Evolutionary conservation across 139 green algal genomes (phyloP).

Genomic region (Chlorella sorokiniana): DNA sequence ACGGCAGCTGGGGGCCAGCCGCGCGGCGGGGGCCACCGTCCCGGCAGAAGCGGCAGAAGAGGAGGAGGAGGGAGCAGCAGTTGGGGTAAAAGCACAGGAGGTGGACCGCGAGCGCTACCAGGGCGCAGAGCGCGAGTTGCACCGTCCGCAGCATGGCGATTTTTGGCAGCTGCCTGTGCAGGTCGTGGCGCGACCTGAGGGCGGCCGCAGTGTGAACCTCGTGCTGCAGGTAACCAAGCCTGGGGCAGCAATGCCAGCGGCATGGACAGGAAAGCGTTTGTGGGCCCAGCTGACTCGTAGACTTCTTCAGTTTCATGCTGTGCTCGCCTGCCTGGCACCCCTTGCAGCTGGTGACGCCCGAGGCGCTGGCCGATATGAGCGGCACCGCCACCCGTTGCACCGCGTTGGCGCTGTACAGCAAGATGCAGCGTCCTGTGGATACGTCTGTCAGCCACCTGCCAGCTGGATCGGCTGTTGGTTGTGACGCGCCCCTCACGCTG

Average conservation of each 20-base stretch:
- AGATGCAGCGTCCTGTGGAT: neutral
- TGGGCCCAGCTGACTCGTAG: no score
- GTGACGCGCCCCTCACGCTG: neutral
- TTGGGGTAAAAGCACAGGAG: neutral
- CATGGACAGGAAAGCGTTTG: neutral
- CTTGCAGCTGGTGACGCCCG: conserved; percentile 1
- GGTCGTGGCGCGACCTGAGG: neutral
- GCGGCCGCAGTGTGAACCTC: neutral
- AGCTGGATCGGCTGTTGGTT: neutral
- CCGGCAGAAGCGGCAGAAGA: neutral
- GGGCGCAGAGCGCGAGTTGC: neutral
- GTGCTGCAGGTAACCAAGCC: conserved; percentile 16
- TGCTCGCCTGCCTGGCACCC: neutral
- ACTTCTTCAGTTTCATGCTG: neutral
- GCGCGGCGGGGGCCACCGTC: neutral
- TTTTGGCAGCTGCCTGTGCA: conserved; percentile 5
- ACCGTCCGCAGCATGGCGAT: conserved; percentile 18
- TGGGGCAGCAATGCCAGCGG: neutral
- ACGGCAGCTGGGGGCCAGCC: neutral
- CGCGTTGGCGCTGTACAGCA: conserved; percentile 12
- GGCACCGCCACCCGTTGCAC: neutral
- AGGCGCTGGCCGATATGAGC: conserved; percentile 3
- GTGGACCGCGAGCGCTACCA: conserved; percentile 10
- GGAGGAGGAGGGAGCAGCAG: conserved; percentile 8
- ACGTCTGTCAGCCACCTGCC: neutral